Base-by-base conservation (phyloP, 2,329 filamentous ascomycete genomes). In the Verticillium tricorpus region DNA sequence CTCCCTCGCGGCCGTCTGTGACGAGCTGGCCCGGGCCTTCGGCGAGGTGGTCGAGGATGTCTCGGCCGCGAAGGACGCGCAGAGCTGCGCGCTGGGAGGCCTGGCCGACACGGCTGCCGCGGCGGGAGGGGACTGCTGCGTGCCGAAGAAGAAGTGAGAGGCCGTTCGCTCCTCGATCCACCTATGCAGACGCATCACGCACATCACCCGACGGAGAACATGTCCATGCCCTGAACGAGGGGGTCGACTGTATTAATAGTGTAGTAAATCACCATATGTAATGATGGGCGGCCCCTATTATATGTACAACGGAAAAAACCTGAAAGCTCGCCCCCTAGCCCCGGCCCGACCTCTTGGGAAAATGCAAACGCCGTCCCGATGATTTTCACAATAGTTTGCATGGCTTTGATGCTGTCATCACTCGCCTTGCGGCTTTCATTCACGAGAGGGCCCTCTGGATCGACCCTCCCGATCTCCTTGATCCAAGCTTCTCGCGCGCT, bases 1-100 rank as follows among this genome's bases (percentile, higher is more conserved):
- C 32, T 69, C 78, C 40, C 81, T 92, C 73, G 89, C 89, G 0
- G 69, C 72, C 5, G 77, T 85, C 63, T 91, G 89, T 68, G 89
- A 91, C 71, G 71, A 77, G 28, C 73, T 86, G 7, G 87, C 85
- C 32, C 69, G 67, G 17, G 80, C 83, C 64, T 82, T 86, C 70
- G 85, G 85, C 39, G 87, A 89, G 72, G 67, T 81, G 15, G 19
- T 59, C 19, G 68, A 75, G 45, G 73, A 52, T 15, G 19, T 12
- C 17, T 15, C 58, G 2, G 45, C 50, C 25, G 17, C 69, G 14
- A 56, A 56, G 54, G 58, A 73, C 31, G 68, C 71, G 7, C 60
- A 69, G 17, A 73, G 69, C 62, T 76, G 76, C 64, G 69, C 71
- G 25, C 70, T 82, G 40, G 76, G 72, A 60, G 74, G 75, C 4